Percentiles rank a stretch among this genome's conserved stretches.
Evolutionary conservation across 306 rosid species (phyloP).

Genomic region (Cicer chorassanicum): DNA sequence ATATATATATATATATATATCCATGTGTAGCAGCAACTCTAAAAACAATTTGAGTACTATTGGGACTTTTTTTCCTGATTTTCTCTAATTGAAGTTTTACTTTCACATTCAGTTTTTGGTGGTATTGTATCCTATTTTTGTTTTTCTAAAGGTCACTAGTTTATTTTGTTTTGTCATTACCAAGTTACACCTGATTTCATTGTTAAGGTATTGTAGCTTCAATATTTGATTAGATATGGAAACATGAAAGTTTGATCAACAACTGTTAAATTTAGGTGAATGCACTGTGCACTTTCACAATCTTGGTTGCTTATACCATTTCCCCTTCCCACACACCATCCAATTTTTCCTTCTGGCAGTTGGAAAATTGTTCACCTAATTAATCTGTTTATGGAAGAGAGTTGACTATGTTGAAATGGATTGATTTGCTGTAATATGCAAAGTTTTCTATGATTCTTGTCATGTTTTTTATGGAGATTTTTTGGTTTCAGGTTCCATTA

Average conservation of each 20-base stretch:
- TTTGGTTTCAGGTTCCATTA: constrained; percentile 73
- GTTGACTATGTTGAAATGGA: constrained; percentile 28
- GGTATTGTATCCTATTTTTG: constrained; percentile 7
- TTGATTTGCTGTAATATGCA: constrained; percentile 4
- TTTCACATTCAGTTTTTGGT: neutral
- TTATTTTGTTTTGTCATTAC: neutral
- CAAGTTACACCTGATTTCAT: neutral
- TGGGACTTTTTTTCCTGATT: neutral
- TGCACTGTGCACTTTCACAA: constrained; percentile 5
- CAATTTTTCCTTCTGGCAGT: neutral
- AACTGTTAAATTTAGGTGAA: constrained; percentile 13
- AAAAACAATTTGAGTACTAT: neutral
- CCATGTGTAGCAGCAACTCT: neutral
- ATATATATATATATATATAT: neutral
- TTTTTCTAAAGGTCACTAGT: neutral
- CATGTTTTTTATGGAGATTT: constrained; percentile 39
- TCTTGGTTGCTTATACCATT: neutral
- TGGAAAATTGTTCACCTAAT: constrained; percentile 11
- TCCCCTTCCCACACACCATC: constrained; percentile 20
- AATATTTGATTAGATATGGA: constrained; percentile 20
- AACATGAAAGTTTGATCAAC: neutral
- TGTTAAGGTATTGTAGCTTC: constrained; percentile 14
- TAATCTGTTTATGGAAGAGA: neutral
- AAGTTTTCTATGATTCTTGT: neutral
- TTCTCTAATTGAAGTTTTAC: constrained; percentile 6